phyloP scores from a whole-genome alignment of 1,284 basidiomycete genomes.

The Cryptococcus sp. region DNA sequence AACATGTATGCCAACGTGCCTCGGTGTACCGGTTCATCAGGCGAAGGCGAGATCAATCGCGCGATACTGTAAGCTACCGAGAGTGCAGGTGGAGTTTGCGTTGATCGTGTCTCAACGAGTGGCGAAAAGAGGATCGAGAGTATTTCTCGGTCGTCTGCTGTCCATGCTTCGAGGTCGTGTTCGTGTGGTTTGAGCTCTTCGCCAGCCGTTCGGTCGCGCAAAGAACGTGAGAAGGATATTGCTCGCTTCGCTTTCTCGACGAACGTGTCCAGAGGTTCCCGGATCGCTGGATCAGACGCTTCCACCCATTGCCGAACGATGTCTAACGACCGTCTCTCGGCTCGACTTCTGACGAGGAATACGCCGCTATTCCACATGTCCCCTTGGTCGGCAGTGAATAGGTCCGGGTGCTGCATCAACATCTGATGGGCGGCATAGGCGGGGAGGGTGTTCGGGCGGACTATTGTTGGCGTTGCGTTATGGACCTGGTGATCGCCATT shows the following conservation, averaged over 20 bases:
- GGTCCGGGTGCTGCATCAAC: slow-evolving; percentile 65
- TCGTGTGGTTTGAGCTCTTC: slow-evolving; percentile 24
- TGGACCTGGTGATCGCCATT: slow-evolving; percentile 5
- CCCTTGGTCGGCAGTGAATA: slow-evolving; percentile 65
- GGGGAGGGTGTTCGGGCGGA: slow-evolving; percentile 34
- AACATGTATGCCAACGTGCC: slow-evolving; percentile 58
- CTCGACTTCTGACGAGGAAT: slow-evolving; percentile 70
- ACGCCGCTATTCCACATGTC: slow-evolving; percentile 62
- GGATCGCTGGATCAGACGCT: slow-evolving; percentile 35
- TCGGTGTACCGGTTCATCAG: slow-evolving; percentile 52
- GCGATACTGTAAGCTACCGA: slow-evolving; percentile 63
- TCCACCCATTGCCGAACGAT: slow-evolving; percentile 61
- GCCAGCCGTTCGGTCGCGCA: slow-evolving; percentile 30
- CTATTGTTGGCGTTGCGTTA: slow-evolving; percentile 10
- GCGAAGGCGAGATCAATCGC: slow-evolving; percentile 60
- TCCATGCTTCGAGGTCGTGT: slow-evolving; percentile 56
- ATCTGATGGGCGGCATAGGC: slow-evolving; percentile 71
- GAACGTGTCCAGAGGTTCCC: slow-evolving; percentile 60
- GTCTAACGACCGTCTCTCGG: slow-evolving; percentile 63
- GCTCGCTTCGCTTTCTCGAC: slow-evolving; percentile 60
- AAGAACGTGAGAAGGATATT: slow-evolving; percentile 48
- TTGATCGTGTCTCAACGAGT: slow-evolving; percentile 61
- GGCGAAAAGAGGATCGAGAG: slow-evolving; percentile 68
- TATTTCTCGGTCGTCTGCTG: slow-evolving; percentile 63
- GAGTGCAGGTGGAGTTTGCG: slow-evolving; percentile 67